Evolutionary conservation across 2,329 filamentous ascomycete species (phyloP).

Genomic region (Aureobasidium namibiae): DNA sequence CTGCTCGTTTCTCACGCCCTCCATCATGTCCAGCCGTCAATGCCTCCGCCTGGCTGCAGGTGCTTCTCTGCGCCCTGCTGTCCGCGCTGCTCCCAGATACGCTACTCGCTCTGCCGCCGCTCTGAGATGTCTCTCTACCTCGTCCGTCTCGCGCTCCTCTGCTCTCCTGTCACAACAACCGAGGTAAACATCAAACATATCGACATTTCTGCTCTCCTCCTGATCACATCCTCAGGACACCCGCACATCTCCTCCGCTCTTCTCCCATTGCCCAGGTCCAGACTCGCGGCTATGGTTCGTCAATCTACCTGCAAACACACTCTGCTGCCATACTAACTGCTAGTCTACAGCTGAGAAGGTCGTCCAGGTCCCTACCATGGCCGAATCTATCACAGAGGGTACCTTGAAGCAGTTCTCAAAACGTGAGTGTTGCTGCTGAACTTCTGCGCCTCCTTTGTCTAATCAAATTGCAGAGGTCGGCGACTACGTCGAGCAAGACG

Average conservation of each 20-base stretch:
- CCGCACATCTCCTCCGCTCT: constrained; percentile 16
- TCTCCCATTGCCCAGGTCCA: constrained; percentile 16
- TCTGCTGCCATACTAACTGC: not conserved
- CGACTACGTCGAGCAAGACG: constrained; percentile 89
- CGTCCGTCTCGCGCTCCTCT: constrained; percentile 14
- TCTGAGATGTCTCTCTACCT: constrained; percentile 14
- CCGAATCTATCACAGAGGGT: constrained; percentile 95
- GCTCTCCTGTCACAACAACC: constrained; percentile 13
- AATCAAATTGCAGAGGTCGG: constrained; percentile 56
- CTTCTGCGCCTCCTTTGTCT: not conserved
- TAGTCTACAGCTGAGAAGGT: constrained; percentile 58
- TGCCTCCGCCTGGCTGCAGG: constrained; percentile 27
- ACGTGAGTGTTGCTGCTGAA: constrained; percentile 34
- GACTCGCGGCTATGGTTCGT: constrained; percentile 27
- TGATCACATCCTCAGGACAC: constrained; percentile 13
- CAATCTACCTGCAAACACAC: not conserved
- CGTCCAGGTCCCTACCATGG: constrained; percentile 95
- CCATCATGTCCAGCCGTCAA: constrained; percentile 30
- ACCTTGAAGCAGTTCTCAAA: constrained; percentile 95
- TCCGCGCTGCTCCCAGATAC: constrained; percentile 19
- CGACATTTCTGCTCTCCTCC: not conserved
- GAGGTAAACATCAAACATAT: constrained; percentile 10
- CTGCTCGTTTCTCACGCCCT: not conserved
- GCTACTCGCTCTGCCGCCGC: constrained; percentile 14
- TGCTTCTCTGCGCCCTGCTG: constrained; percentile 19